A percentile compares a stretch with the other conserved stretches of the same genome.
These are phyloP conservation scores for Physcomitrellopsis africana DNA, from an alignment of 225 moss, liverwort and hornwort genomes.

Conservation along the genomic window DNA sequence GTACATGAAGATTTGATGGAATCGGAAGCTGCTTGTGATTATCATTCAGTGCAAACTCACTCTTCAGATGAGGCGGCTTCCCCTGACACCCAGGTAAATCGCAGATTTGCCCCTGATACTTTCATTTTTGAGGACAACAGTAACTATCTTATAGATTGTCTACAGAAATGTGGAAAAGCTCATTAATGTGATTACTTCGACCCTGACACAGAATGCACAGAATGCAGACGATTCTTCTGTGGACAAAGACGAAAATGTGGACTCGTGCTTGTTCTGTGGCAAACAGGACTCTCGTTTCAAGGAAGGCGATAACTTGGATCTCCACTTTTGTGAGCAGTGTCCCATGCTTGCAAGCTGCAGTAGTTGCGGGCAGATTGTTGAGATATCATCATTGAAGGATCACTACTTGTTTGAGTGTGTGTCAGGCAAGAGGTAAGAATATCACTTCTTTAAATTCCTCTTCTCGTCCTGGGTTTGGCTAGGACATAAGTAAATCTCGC, in stretches of 20 bases:
- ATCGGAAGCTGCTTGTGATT: conserved; percentile 31
- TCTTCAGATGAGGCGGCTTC: conserved; percentile 33
- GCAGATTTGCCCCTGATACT: background rate
- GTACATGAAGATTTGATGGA: conserved; percentile 33
- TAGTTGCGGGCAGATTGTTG: conserved; percentile 95
- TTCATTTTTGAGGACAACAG: background rate
- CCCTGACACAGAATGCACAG: conserved; percentile 27
- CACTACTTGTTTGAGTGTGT: conserved; percentile 86
- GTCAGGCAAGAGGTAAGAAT: conserved; percentile 61
- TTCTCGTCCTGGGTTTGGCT: no score
- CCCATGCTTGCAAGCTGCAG: conserved; percentile 94
- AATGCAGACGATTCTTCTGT: conserved; percentile 37
- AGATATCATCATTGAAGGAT: conserved; percentile 88
- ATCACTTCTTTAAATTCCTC: background rate
- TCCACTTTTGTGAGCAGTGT: conserved; percentile 95
- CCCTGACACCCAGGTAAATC: conserved; percentile 37
- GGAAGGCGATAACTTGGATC: conserved; percentile 79
- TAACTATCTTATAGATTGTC: background rate
- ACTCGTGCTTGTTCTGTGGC: conserved; percentile 95
- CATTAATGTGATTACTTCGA: conserved; percentile 5
- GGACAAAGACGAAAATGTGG: conserved; percentile 75
- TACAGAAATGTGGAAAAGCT: background rate
- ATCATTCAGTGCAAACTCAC: conserved; percentile 3
- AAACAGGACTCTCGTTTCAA: conserved; percentile 76
- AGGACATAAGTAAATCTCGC: background rate